These are phyloP conservation scores for Trichocladium antarcticum DNA, from an alignment of 495 filamentous ascomycete species.

Conservation along the genomic window DNA sequence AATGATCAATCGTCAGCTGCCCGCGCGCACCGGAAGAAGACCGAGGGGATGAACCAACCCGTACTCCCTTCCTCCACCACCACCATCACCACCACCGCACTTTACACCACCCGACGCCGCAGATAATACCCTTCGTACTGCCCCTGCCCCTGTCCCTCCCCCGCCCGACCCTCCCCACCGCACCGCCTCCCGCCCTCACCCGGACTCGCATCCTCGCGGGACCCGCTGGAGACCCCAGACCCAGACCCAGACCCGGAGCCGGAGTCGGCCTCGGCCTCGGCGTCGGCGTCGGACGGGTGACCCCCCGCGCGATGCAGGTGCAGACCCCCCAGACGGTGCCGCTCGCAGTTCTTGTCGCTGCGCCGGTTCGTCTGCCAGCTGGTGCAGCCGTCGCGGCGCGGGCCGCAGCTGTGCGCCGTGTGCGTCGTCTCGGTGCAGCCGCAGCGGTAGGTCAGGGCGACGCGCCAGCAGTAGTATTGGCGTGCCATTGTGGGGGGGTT, in stretches of 20 bases:
- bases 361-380: conserved; percentile 13
- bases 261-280: no score
- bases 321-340: conserved; percentile 10
- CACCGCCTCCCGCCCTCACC: background rate
- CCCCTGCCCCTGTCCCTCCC: background rate
- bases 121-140: background rate
- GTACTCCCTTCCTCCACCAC: no score
- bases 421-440: conserved; percentile 14
- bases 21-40: no score
- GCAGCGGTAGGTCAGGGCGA: conserved; percentile 18
- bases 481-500: conserved; percentile 13
- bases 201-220: no score
- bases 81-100: background rate
- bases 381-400: conserved; percentile 12
- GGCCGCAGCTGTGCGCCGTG: conserved; percentile 15
- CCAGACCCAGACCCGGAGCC: background rate
- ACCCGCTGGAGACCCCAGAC: no score
- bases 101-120: background rate
- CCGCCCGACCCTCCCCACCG: background rate
- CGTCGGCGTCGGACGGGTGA: no score
- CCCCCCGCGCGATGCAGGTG: background rate
- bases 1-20: no score
- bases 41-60: no score
- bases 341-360: conserved; percentile 17
- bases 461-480: conserved; percentile 21